These are phyloP conservation scores for Hylodesmum podocarpum DNA, from an alignment of 306 rosid genomes.

Conservation along the genomic window DNA sequence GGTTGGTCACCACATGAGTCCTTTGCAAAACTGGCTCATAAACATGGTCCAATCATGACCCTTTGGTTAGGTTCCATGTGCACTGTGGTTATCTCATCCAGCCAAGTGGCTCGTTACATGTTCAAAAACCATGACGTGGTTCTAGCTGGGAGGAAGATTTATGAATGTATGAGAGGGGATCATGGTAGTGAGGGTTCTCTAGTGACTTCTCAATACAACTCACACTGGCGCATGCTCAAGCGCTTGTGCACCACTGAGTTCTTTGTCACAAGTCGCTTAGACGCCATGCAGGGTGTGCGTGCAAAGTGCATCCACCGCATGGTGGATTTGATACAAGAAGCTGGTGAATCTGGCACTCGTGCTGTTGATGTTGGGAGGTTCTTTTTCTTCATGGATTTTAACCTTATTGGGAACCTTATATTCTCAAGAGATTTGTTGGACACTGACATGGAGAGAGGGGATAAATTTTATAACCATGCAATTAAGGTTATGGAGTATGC, in stretches of 20 bases:
- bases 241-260: slow-evolving; percentile 60
- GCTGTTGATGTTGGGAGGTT: slow-evolving; percentile 61
- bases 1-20: slow-evolving; percentile 69
- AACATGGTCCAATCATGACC: slow-evolving; percentile 81
- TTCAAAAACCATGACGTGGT: slow-evolving; percentile 64
- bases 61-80: slow-evolving; percentile 83
- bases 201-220: slow-evolving; percentile 64
- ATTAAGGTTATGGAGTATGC: slow-evolving; percentile 74
- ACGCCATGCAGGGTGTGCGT: slow-evolving; percentile 49
- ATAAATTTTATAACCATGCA: slow-evolving; percentile 57
- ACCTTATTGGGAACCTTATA: slow-evolving; percentile 78
- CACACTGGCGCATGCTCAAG: slow-evolving; percentile 80
- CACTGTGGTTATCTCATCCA: slow-evolving; percentile 72
- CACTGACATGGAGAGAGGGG: slow-evolving; percentile 62
- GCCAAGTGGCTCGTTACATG: slow-evolving; percentile 58
- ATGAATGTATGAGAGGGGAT: slow-evolving; percentile 76
- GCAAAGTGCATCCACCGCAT: slow-evolving; percentile 56
- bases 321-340: slow-evolving; percentile 44
- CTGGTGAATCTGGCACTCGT: neutral
- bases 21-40: slow-evolving; percentile 49
- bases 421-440: slow-evolving; percentile 79
- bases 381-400: slow-evolving; percentile 73
- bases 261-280: slow-evolving; percentile 57
- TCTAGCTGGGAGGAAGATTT: slow-evolving; percentile 73
- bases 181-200: slow-evolving; percentile 65